Evolutionary conservation across 2,329 filamentous ascomycete species (phyloP).

Genomic region (Emericellopsis cladophorae): DNA sequence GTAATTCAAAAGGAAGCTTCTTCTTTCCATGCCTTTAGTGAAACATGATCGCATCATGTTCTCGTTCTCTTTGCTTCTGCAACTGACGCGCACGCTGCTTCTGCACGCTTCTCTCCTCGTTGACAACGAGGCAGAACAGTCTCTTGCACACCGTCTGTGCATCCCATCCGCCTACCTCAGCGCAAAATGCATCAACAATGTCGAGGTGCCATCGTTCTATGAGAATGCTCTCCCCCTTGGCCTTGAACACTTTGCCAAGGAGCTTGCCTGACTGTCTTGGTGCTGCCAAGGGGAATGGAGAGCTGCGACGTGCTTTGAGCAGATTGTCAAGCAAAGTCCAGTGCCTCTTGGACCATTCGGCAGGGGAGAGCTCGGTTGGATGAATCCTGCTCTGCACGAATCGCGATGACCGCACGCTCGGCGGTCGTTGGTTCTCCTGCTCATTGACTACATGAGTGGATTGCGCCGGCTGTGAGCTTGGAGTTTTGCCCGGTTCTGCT

Average conservation of each 20-base stretch:
- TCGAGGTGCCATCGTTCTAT: constrained; percentile 46
- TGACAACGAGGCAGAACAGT: constrained; percentile 38
- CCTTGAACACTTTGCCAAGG: constrained; percentile 34
- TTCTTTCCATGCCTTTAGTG: constrained; percentile 9
- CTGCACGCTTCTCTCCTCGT: constrained; percentile 26
- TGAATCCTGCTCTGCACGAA: too few relatives aligned
- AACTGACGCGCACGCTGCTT: not conserved
- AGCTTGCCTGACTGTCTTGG: constrained; percentile 15
- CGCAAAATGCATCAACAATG: constrained; percentile 39
- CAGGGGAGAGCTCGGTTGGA: too few relatives aligned
- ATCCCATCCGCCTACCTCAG: constrained; percentile 35
- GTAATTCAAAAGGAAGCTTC: too few relatives aligned
- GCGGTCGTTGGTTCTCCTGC: constrained; percentile 17
- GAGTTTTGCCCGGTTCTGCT: too few relatives aligned
- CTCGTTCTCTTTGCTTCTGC: not conserved
- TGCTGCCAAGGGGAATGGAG: constrained; percentile 18
- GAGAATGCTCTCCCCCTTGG: constrained; percentile 30
- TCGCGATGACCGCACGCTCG: too few relatives aligned
- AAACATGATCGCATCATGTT: constrained; percentile 15
- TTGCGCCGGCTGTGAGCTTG: not conserved
- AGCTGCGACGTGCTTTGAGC: constrained; percentile 31
- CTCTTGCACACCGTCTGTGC: constrained; percentile 35
- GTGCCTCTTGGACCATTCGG: constrained; percentile 34
- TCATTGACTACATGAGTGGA: constrained; percentile 9
- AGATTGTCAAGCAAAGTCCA: constrained; percentile 41